Evolutionary conservation across 169 alveolate species (phyloP).

Genomic region (Cyclospora cayetanensis): DNA sequence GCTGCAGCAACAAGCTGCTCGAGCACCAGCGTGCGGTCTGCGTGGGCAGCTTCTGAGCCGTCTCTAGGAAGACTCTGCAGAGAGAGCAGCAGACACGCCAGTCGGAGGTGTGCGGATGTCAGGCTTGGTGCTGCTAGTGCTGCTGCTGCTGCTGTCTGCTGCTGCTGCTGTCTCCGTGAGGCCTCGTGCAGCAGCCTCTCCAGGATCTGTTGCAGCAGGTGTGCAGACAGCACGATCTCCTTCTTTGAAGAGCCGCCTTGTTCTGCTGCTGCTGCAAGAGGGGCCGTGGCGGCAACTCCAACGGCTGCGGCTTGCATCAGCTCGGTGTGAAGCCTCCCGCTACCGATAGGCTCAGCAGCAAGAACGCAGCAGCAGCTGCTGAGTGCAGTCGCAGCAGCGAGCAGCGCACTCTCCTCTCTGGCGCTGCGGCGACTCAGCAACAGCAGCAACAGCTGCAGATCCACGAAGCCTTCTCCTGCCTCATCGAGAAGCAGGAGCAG

Average conservation of each 20-base stretch:
- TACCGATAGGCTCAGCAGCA: slow-evolving; percentile 35
- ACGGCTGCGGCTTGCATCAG: neutral
- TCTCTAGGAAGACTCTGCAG: neutral
- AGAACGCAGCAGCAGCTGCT: slow-evolving; percentile 14
- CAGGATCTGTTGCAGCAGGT: slow-evolving; percentile 33
- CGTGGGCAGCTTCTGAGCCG: neutral
- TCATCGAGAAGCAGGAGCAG: slow-evolving; percentile 53
- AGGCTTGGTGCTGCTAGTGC: slow-evolving; percentile 36
- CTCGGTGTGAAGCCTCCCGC: neutral
- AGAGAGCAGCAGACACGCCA: slow-evolving; percentile 50
- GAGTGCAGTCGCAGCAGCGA: slow-evolving; percentile 41
- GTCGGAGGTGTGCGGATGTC: neutral
- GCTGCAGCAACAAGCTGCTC: slow-evolving; percentile 38
- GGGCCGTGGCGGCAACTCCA: slow-evolving; percentile 5
- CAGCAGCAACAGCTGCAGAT: slow-evolving; percentile 49
- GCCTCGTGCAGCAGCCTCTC: neutral
- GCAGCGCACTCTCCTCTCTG: neutral
- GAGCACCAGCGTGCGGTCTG: neutral
- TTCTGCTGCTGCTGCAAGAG: slow-evolving; percentile 42
- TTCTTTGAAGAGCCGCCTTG: neutral
- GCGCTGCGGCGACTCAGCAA: slow-evolving; percentile 47
- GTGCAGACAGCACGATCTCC: neutral
- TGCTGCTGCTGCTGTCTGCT: slow-evolving; percentile 12
- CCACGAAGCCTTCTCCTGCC: slow-evolving; percentile 21
- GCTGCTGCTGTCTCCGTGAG: slow-evolving; percentile 5